Evolutionary conservation across 2,329 filamentous ascomycete species (phyloP).

Genomic region (Neoascochyta sp.): DNA sequence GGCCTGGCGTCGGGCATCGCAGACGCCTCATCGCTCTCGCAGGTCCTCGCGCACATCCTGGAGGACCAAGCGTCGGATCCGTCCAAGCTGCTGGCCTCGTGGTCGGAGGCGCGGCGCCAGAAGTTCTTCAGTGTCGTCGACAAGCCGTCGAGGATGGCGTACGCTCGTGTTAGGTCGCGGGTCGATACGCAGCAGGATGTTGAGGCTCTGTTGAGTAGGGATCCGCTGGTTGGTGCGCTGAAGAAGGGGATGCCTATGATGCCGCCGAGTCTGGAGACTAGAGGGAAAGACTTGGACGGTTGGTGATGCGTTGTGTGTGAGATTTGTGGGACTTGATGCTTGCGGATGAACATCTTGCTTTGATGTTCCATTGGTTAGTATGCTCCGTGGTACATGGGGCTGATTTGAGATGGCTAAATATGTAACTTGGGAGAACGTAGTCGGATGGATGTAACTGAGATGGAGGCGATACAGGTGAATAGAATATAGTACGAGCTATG

Average conservation of each 20-base stretch:
- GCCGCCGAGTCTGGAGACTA: conserved; percentile 27
- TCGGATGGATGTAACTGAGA: no score
- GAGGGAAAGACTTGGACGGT: conserved; percentile 21
- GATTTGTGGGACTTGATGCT: no score
- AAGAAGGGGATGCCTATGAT: conserved; percentile 30
- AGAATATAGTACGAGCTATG: no score
- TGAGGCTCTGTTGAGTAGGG: conserved; percentile 17
- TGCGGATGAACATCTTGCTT: no score
- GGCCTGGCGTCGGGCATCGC: conserved; percentile 36
- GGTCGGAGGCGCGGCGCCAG: conserved; percentile 32
- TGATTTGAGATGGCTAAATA: no score
- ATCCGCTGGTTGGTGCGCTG: conserved; percentile 29
- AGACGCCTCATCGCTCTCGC: conserved; percentile 30
- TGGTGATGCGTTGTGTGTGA: conserved; percentile 26
- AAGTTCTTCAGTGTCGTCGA: conserved; percentile 39
- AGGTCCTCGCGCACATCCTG: conserved; percentile 26
- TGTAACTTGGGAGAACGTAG: no score
- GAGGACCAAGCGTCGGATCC: conserved; percentile 9
- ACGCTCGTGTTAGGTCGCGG: conserved; percentile 22
- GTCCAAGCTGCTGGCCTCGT: conserved; percentile 31
- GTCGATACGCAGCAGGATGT: conserved; percentile 27
- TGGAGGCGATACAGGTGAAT: no score
- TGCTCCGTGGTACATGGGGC: no score
- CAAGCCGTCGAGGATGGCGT: conserved; percentile 27
- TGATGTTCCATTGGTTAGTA: no score